phyloP scores from a whole-genome alignment of 1,284 basidiomycete genomes.

The Sanguinoderma infundibulare region DNA sequence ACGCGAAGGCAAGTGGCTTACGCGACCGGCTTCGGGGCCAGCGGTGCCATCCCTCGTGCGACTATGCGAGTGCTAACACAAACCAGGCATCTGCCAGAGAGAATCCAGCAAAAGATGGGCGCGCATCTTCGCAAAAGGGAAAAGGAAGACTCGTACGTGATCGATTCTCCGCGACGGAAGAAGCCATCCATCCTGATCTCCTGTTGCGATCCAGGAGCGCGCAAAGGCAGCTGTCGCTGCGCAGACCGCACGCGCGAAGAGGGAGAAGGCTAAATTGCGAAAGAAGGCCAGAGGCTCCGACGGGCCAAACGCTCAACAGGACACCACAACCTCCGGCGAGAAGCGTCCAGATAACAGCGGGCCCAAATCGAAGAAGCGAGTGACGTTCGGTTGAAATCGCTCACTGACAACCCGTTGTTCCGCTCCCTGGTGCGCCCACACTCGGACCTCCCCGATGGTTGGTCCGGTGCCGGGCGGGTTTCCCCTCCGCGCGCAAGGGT shows the following conservation, averaged over 20 bases:
- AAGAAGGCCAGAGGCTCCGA: slow-evolving; percentile 21
- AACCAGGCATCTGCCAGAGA: slow-evolving; percentile 16
- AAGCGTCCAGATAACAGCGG: slow-evolving; percentile 1
- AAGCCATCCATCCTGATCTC: slow-evolving; percentile 6
- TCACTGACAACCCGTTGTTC: slow-evolving; percentile 5
- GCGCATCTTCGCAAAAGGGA: slow-evolving; percentile 14
- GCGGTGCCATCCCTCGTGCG: slow-evolving; percentile 1
- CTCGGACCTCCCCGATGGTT: neutral
- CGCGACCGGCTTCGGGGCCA: slow-evolving; percentile 13
- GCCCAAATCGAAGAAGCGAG: slow-evolving; percentile 16
- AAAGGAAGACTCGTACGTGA: slow-evolving; percentile 30
- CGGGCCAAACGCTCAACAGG: slow-evolving; percentile 1
- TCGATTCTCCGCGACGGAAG: slow-evolving; percentile 1
- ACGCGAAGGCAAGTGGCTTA: slow-evolving; percentile 26
- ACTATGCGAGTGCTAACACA: neutral
- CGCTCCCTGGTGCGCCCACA: neutral
- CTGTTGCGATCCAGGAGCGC: slow-evolving; percentile 27
- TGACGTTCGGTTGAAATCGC: slow-evolving; percentile 22
- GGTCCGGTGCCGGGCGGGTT: neutral
- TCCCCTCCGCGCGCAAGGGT: neutral
- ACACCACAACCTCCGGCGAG: slow-evolving; percentile 1
- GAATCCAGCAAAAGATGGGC: slow-evolving; percentile 1
- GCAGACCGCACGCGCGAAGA: slow-evolving; percentile 32
- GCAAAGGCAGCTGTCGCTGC: slow-evolving; percentile 33
- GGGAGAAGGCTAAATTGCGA: slow-evolving; percentile 33